Percentiles rank a stretch among this genome's conserved stretches.
Conservation (phyloP, 352 stramenopile genomes). For the Phytophthora meadii region DNA sequence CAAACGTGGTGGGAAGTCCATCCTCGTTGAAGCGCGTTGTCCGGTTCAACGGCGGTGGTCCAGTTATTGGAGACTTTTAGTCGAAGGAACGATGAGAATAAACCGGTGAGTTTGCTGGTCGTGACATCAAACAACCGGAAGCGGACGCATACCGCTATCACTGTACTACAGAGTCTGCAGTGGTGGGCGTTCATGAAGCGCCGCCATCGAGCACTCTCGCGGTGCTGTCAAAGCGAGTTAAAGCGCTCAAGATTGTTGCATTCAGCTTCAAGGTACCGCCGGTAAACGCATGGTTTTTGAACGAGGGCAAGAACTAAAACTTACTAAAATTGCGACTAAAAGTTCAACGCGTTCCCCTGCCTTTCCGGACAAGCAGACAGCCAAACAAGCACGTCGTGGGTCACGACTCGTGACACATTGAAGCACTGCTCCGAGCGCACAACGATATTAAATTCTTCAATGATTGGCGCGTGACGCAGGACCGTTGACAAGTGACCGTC, state of each 20-base stretch:
- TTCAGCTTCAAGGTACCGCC: background rate
- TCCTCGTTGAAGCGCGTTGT: constrained; percentile 32
- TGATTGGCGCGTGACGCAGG: constrained; percentile 30
- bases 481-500: constrained; percentile 12
- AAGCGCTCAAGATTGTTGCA: too few relatives aligned
- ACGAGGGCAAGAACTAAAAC: constrained; percentile 7
- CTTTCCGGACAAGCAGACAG: background rate
- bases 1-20: constrained; percentile 31
- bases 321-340: constrained; percentile 22
- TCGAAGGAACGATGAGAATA: background rate
- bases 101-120: too few relatives aligned
- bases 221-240: too few relatives aligned
- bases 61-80: background rate
- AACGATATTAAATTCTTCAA: constrained; percentile 24
- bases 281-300: too few relatives aligned
- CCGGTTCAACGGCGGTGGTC: constrained; percentile 12
- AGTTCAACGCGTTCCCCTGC: constrained; percentile 2
- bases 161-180: too few relatives aligned
- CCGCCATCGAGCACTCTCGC: background rate
- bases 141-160: too few relatives aligned
- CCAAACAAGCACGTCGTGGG: background rate
- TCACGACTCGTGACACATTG: constrained; percentile 18
- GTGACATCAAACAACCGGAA: background rate
- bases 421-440: constrained; percentile 17
- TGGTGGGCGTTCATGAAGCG: too few relatives aligned